Evolutionary conservation across 805 yeast genomes (phyloP).

Genomic region (Pichia thaimueangensis): DNA sequence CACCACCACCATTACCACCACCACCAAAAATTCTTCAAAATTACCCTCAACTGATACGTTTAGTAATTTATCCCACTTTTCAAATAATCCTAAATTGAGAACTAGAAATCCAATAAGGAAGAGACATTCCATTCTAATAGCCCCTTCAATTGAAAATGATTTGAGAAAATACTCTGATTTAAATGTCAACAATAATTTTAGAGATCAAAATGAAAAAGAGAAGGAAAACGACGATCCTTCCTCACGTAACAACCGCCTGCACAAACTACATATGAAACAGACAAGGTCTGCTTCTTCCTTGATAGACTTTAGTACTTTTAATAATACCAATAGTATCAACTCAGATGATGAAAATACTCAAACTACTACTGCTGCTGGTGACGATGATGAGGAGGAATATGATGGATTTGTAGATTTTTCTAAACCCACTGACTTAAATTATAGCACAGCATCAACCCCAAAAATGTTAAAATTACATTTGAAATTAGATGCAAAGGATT

Average conservation of each 20-base stretch:
- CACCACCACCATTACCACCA: not conserved
- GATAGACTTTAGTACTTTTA: no score
- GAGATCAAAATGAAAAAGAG: no score
- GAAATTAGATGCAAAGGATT: not conserved
- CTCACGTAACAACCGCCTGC: no score
- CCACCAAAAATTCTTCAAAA: not conserved
- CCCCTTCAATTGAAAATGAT: not conserved
- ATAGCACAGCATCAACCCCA: no score
- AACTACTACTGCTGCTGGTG: no score
- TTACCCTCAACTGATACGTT: slow-evolving; percentile 1
- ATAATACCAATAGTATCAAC: not conserved
- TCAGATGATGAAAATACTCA: not conserved
- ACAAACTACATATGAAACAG: no score
- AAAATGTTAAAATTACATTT: no score
- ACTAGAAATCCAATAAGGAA: slow-evolving; percentile 4
- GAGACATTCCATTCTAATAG: slow-evolving; percentile 5
- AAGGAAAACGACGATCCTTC: no score
- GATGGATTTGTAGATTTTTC: no score
- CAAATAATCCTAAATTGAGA: not conserved
- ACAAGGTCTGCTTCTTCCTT: not conserved
- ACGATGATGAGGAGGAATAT: no score
- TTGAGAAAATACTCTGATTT: not conserved
- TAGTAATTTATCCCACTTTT: not conserved
- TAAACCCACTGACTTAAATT: no score
- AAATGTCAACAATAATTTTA: no score